These are phyloP conservation scores for Cucurbita pepo DNA, from an alignment of 306 rosid species.

Conservation along the genomic window DNA sequence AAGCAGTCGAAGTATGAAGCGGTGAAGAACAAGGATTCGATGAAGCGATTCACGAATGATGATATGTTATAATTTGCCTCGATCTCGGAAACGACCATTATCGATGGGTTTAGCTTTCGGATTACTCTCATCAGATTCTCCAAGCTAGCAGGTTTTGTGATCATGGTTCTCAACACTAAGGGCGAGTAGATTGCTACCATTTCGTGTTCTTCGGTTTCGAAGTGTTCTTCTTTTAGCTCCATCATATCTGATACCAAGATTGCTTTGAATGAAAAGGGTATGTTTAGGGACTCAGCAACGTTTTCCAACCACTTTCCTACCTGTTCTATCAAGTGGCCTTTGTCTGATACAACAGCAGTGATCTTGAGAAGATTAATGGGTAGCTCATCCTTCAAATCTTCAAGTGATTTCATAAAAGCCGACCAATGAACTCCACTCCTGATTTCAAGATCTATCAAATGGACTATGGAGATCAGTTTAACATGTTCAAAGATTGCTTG, in stretches of 20 bases:
- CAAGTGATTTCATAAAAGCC: slow-evolving; percentile 46
- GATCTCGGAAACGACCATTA: slow-evolving; percentile 43
- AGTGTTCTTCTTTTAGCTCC: slow-evolving; percentile 26
- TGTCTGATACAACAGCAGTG: slow-evolving; percentile 29
- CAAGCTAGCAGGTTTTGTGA: slow-evolving; percentile 33
- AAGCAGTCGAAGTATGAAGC: slow-evolving; percentile 42
- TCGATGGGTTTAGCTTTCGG: slow-evolving; percentile 29
- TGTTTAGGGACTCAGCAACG: slow-evolving; percentile 44
- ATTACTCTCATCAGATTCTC: slow-evolving; percentile 55
- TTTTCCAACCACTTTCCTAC: slow-evolving; percentile 31
- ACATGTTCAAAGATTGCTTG: slow-evolving; percentile 55
- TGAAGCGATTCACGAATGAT: slow-evolving; percentile 52
- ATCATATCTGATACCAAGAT: slow-evolving; percentile 28
- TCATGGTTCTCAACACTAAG: slow-evolving; percentile 25
- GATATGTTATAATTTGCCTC: slow-evolving; percentile 55
- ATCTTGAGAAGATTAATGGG: slow-evolving; percentile 31
- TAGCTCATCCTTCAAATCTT: slow-evolving; percentile 18
- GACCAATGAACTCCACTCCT: slow-evolving; percentile 42
- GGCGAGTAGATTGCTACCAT: slow-evolving; percentile 36
- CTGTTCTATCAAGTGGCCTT: slow-evolving; percentile 15
- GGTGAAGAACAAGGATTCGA: slow-evolving; percentile 37
- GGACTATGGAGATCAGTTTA: slow-evolving; percentile 27
- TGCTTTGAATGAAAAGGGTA: slow-evolving; percentile 36
- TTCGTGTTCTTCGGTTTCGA: slow-evolving; percentile 38
- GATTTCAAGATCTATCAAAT: slow-evolving; percentile 44